A percentile compares a stretch with the other conserved stretches of the same genome.
These are phyloP conservation scores for Alternaria conjuncta DNA, from an alignment of 2,329 filamentous ascomycete species.

Conservation along the genomic window DNA sequence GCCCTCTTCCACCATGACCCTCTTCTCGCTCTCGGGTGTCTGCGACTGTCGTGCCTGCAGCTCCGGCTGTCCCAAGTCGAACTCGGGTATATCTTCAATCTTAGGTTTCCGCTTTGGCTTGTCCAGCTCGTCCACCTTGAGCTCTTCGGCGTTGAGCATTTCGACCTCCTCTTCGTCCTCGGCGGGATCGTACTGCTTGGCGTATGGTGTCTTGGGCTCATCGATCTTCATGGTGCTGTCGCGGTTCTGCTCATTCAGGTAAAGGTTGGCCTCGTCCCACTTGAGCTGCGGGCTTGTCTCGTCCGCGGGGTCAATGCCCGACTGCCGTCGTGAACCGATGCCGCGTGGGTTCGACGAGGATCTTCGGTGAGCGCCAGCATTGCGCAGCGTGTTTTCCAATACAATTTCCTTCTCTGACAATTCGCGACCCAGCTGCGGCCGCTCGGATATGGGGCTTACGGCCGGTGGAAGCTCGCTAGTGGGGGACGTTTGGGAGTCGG, in stretches of 20 bases:
- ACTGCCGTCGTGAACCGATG: conserved; percentile 75
- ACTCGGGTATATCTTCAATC: conserved; percentile 82
- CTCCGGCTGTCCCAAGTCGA: conserved; percentile 93
- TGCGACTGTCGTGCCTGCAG: conserved; percentile 50
- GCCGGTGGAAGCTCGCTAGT: conserved; percentile 48
- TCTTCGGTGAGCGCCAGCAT: conserved; percentile 85
- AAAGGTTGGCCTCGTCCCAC: conserved; percentile 98
- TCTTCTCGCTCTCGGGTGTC: conserved; percentile 66
- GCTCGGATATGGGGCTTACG: conserved; percentile 42
- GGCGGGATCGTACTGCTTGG: conserved; percentile 85
- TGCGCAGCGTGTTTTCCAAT: conserved; percentile 91
- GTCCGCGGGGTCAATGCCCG: conserved; percentile 59
- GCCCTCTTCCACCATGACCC: conserved; percentile 76
- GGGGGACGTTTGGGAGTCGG: conserved; percentile 56
- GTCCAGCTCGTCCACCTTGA: conserved; percentile 73
- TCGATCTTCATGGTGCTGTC: conserved; percentile 98
- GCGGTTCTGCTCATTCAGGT: conserved; percentile 94
- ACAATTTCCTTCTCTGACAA: conserved; percentile 84
- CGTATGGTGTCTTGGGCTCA: conserved; percentile 97
- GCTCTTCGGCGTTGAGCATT: conserved; percentile 71
- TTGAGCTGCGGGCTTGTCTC: conserved; percentile 79
- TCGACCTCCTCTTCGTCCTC: conserved; percentile 81
- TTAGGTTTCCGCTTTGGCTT: conserved; percentile 58
- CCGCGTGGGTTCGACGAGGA: conserved; percentile 77
- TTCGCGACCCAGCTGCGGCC: conserved; percentile 57